Base-by-base conservation (phyloP, 2,329 filamentous ascomycete genomes). In the Xylariaceae sp. region DNA sequence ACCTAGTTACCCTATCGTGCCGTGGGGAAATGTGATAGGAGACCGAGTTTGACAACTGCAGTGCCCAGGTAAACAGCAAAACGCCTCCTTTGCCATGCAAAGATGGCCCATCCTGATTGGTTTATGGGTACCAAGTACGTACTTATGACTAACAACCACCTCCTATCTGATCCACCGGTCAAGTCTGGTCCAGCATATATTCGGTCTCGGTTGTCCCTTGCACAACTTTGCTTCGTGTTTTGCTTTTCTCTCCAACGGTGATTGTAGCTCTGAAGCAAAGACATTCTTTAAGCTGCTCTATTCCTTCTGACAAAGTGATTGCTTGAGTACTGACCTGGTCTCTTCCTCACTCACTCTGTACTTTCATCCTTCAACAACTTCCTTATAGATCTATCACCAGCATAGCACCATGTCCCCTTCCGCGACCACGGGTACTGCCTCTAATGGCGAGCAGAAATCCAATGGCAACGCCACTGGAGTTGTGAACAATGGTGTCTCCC, bases 331-430 rank as follows among this genome's bases (percentile, higher is more conserved):
- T 13, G 37, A 45, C 9, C 13, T 39, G n/a, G 18, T 47, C 51
- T 47, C 50, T 8, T 37, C 23, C 8, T 13, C 37, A 42, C 37
- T 49, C n/a, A 17, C 48, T 48, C 13, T 42, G 37, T 18, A 15
- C 49, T 13, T n/a, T 8, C 23, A 11, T 11, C 10, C 23, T 5
- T n/a, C 13, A 30, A 34, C 48, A 5, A 5, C 23, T 13, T 35
- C 13, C 10, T 8, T 23, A 23, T 7, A 37, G 15, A 2, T 13
- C 39, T 44, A 57, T 59, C 23, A 23, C 51, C 15, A 34, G 30
- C 58, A 17, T 39, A 51, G 39, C 67, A 67, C 65, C 67, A 82
- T 82, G 81, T 74, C 79, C 65, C 80, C 80, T 64, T 77, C 79
- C 48, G 79, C 74, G 45, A 63, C 73, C 57, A 62, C 75, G 45